phyloP scores from a whole-genome alignment of 2,329 filamentous ascomycete genomes.

The Davidsoniella virescens region DNA sequence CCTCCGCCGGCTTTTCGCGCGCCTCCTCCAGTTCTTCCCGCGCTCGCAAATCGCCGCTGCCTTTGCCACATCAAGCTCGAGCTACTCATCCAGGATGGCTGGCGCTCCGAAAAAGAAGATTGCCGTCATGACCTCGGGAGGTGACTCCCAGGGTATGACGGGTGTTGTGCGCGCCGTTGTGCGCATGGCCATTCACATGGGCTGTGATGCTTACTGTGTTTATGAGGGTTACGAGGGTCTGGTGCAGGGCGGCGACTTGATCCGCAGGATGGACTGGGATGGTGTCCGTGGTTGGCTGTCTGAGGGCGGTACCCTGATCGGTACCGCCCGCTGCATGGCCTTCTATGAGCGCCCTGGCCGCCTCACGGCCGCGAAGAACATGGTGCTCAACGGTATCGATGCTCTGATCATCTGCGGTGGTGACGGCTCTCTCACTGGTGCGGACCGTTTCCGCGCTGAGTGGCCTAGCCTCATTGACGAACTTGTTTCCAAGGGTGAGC shows the following conservation, averaged over 20 bases:
- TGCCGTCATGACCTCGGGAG: constrained; percentile 85
- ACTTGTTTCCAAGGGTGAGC: constrained; percentile 56
- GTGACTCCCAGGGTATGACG: constrained; percentile 92
- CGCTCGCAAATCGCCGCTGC: constrained; percentile 10
- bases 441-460: constrained; percentile 80
- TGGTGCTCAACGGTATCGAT: constrained; percentile 84
- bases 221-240: constrained; percentile 95
- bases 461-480: constrained; percentile 83
- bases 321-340: constrained; percentile 79
- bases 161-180: constrained; percentile 79
- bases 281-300: constrained; percentile 90
- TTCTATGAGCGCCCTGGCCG: constrained; percentile 84
- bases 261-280: constrained; percentile 76
- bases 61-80: constrained; percentile 5
- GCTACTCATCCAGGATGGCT: constrained; percentile 23
- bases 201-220: constrained; percentile 63
- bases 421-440: constrained; percentile 89
- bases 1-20: constrained; percentile 13
- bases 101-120: constrained; percentile 44
- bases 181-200: constrained; percentile 74
- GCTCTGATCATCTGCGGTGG: constrained; percentile 93
- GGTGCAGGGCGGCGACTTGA: constrained; percentile 75
- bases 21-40: constrained; percentile 10
- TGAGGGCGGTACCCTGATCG: constrained; percentile 88
- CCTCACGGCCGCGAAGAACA: constrained; percentile 77